Evolutionary conservation across 345 rosid genomes (phyloP).

Genomic region (thale cress (Arabidopsis thaliana)): DNA sequence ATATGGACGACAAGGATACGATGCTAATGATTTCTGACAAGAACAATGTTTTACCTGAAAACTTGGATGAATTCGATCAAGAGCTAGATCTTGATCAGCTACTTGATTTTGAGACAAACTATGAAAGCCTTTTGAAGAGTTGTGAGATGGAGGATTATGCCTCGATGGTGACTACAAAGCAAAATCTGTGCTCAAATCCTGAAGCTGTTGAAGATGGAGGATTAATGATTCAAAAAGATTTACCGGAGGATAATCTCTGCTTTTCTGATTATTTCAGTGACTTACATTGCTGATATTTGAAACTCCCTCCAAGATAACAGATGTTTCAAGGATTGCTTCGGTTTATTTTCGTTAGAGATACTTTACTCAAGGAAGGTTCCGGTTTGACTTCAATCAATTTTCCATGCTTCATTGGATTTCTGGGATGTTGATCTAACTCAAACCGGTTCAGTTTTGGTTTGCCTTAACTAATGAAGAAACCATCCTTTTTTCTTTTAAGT

Average conservation of each 20-base stretch:
- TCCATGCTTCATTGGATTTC: neutral
- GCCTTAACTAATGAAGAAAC: neutral
- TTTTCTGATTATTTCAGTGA: conserved; percentile 10
- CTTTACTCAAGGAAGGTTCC: neutral
- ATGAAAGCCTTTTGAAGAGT: too few relatives aligned
- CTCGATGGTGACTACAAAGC: neutral
- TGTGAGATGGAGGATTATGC: neutral
- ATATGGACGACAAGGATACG: neutral
- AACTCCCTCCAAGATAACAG: neutral
- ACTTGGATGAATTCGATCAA: neutral
- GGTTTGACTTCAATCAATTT: conserved; percentile 10
- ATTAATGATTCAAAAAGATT: neutral
- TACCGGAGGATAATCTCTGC: neutral
- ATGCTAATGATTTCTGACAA: neutral
- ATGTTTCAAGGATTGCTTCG: neutral
- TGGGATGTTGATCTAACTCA: conserved; percentile 17
- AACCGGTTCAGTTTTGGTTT: neutral
- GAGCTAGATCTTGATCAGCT: neutral
- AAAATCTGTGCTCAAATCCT: neutral
- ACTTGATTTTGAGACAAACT: neutral
- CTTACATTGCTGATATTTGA: neutral
- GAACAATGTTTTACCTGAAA: neutral
- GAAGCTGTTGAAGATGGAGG: neutral
- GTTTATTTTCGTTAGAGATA: neutral
- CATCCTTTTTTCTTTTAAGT: neutral